Evolutionary conservation across 257 asterid genomes (phyloP).

Genomic region (Cruciata laevipes): DNA sequence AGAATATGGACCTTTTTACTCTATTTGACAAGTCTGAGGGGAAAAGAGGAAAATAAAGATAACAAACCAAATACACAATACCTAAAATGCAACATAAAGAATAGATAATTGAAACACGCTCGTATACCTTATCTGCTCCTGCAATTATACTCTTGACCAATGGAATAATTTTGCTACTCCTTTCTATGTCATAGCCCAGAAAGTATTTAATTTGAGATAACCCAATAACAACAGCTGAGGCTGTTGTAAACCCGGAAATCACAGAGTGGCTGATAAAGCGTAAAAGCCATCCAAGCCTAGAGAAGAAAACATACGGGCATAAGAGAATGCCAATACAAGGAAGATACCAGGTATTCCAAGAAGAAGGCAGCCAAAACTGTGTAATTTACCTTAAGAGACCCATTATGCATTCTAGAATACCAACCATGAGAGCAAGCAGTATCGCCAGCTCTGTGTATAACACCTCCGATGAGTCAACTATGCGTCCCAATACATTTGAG

Average conservation of each 20-base stretch:
- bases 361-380: background rate
- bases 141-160: slow-evolving; percentile 68
- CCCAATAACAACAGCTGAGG: slow-evolving; percentile 97
- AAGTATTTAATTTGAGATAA: slow-evolving; percentile 95
- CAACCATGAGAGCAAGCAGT: slow-evolving; percentile 93
- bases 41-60: background rate
- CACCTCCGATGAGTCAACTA: slow-evolving; percentile 72
- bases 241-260: slow-evolving; percentile 99
- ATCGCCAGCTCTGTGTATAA: slow-evolving; percentile 95
- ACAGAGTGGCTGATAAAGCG: slow-evolving; percentile 99
- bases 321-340: slow-evolving; percentile 18
- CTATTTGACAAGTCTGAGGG: background rate
- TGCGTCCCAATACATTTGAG: slow-evolving; percentile 77
- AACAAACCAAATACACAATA: background rate
- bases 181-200: slow-evolving; percentile 87
- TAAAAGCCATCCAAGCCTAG: slow-evolving; percentile 98
- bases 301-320: slow-evolving; percentile 23
- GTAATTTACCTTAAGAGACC: slow-evolving; percentile 70
- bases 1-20: background rate
- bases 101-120: slow-evolving; percentile 6
- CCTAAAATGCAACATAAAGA: slow-evolving; percentile 4
- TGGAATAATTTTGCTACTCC: slow-evolving; percentile 94
- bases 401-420: slow-evolving; percentile 84
- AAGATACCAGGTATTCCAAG: background rate
- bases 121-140: slow-evolving; percentile 76